phyloP scores from a whole-genome alignment of 768 basidiomycete species.

The Mycena rosella region DNA sequence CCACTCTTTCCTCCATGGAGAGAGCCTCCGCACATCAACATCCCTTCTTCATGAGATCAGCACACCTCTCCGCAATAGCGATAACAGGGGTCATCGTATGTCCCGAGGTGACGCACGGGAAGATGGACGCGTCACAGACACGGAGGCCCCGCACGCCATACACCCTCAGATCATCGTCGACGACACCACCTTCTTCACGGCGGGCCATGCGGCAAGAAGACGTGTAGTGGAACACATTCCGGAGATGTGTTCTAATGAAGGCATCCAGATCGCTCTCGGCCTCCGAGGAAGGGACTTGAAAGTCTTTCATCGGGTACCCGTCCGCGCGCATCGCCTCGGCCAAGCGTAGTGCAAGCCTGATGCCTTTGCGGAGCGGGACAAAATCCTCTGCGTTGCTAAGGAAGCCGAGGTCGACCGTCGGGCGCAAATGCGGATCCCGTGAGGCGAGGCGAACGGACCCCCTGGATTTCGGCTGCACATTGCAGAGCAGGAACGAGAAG shows the following conservation, averaged over 20 bases:
- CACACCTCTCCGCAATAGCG: slow-evolving; percentile 50
- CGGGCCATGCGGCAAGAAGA: slow-evolving; percentile 36
- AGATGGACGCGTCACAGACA: slow-evolving; percentile 45
- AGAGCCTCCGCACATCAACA: neutral
- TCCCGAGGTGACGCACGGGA: slow-evolving; percentile 45
- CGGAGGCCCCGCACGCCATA: slow-evolving; percentile 59
- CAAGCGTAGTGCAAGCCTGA: slow-evolving; percentile 31
- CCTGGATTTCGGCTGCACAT: slow-evolving; percentile 33
- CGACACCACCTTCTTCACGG: slow-evolving; percentile 50
- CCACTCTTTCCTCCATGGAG: too few relatives aligned
- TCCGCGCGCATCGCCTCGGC: slow-evolving; percentile 29
- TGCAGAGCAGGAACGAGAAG: slow-evolving; percentile 31
- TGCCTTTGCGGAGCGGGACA: slow-evolving; percentile 36
- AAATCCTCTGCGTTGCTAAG: slow-evolving; percentile 40
- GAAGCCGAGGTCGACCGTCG: slow-evolving; percentile 39
- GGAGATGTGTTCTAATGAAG: slow-evolving; percentile 37
- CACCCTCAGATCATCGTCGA: slow-evolving; percentile 58
- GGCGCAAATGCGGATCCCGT: slow-evolving; percentile 29
- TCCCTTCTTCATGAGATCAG: slow-evolving; percentile 40
- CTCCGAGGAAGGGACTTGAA: slow-evolving; percentile 40
- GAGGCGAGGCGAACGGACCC: slow-evolving; percentile 38
- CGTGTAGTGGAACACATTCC: slow-evolving; percentile 48
- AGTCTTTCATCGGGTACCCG: slow-evolving; percentile 42
- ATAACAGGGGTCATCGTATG: slow-evolving; percentile 49
- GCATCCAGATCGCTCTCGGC: slow-evolving; percentile 39